These are phyloP conservation scores for Ophiostoma angusticollis DNA, from an alignment of 2,329 filamentous ascomycete species.

Conservation along the genomic window DNA sequence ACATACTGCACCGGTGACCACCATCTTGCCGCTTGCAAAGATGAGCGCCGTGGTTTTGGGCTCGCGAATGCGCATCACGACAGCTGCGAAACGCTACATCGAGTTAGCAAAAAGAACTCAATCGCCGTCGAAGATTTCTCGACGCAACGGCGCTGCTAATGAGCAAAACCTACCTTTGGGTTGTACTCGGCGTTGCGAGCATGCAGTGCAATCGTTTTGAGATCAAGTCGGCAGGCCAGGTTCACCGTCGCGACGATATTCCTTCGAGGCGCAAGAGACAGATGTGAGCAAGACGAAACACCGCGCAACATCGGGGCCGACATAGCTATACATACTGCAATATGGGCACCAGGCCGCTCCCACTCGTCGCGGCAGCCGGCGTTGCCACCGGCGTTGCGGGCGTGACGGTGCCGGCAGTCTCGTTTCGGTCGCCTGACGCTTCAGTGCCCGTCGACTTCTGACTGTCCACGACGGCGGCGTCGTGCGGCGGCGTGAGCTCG, in stretches of 20 bases:
- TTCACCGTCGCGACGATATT: slow-evolving; percentile 99
- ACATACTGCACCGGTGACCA: slow-evolving; percentile 68
- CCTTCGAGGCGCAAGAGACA: slow-evolving; percentile 37
- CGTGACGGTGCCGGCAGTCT: slow-evolving; percentile 77
- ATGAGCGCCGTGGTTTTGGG: slow-evolving; percentile 97
- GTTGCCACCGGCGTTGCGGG: slow-evolving; percentile 86
- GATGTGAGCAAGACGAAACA: neutral
- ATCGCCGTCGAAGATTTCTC: no score
- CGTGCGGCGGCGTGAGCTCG: slow-evolving; percentile 70
- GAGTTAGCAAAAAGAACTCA: slow-evolving; percentile 20
- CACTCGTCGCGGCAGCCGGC: slow-evolving; percentile 67
- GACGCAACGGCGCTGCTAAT: no score
- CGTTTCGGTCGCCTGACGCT: no score
- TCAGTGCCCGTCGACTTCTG: neutral
- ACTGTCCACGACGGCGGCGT: slow-evolving; percentile 16
- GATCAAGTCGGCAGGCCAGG: slow-evolving; percentile 88
- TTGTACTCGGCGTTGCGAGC: slow-evolving; percentile 98
- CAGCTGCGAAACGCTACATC: slow-evolving; percentile 82
- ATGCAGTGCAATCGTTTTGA: slow-evolving; percentile 98
- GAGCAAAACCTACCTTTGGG: slow-evolving; percentile 66
- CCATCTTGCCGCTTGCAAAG: slow-evolving; percentile 99
- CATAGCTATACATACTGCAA: slow-evolving; percentile 75
- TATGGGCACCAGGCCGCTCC: slow-evolving; percentile 82
- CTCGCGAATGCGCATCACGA: slow-evolving; percentile 99
- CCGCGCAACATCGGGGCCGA: neutral